phyloP scores from a whole-genome alignment of 768 basidiomycete genomes.

The Leccinum subgranulosum region DNA sequence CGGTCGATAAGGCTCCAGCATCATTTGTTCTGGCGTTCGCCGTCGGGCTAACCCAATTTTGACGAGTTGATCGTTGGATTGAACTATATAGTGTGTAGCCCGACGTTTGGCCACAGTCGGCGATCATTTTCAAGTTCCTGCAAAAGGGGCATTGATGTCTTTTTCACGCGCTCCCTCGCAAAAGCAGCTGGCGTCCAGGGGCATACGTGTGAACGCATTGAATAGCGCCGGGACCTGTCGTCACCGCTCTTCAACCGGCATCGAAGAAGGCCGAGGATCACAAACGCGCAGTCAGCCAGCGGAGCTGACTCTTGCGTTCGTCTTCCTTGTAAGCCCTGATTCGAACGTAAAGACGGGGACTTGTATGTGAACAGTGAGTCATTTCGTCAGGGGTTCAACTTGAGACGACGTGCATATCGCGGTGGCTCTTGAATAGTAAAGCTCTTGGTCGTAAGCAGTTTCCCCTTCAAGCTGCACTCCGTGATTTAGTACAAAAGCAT shows the following conservation, averaged over 20 bases:
- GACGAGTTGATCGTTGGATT: slow-evolving; percentile 13
- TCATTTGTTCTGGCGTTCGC: slow-evolving; percentile 57
- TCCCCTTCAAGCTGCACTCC: background rate
- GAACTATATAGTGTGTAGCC: slow-evolving; percentile 1
- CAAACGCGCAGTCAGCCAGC: slow-evolving; percentile 51
- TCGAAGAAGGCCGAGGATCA: slow-evolving; percentile 47
- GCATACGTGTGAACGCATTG: slow-evolving; percentile 50
- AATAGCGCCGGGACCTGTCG: slow-evolving; percentile 51
- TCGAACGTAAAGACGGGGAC: slow-evolving; percentile 40
- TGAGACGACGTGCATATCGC: slow-evolving; percentile 9
- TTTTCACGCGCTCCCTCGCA: slow-evolving; percentile 60
- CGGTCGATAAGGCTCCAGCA: slow-evolving; percentile 34
- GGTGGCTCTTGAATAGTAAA: slow-evolving; percentile 11
- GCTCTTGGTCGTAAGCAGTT: slow-evolving; percentile 1
- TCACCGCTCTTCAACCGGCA: slow-evolving; percentile 55
- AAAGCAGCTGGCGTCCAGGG: slow-evolving; percentile 51
- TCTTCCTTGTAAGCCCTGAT: slow-evolving; percentile 49
- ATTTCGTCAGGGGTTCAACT: background rate
- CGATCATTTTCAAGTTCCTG: slow-evolving; percentile 38
- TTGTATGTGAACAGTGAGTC: slow-evolving; percentile 31
- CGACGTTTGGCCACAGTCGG: slow-evolving; percentile 26
- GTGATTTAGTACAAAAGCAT: slow-evolving; percentile 1
- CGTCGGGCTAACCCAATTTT: slow-evolving; percentile 18
- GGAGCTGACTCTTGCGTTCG: slow-evolving; percentile 51
- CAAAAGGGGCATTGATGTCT: slow-evolving; percentile 58